phyloP scores from a whole-genome alignment of 441 rosid genomes.

The Bruguiera hainesii region DNA sequence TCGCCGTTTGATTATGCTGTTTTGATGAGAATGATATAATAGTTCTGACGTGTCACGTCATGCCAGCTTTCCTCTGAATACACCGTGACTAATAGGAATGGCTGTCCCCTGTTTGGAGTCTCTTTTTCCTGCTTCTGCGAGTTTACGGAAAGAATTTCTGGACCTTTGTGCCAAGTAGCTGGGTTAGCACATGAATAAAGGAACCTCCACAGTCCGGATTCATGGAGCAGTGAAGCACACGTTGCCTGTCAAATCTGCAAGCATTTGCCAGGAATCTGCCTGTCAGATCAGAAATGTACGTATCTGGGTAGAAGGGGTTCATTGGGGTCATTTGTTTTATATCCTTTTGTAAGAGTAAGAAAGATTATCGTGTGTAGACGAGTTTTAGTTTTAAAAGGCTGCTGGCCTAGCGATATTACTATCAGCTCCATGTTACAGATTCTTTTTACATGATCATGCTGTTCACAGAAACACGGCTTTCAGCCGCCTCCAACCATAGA shows the following conservation, averaged over 20 bases:
- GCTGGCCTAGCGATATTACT: too few relatives aligned
- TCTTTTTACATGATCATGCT: too few relatives aligned
- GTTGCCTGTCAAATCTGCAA: too few relatives aligned
- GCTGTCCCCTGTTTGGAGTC: conserved; percentile 2
- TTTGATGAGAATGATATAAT: conserved; percentile 12
- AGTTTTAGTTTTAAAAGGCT: not conserved
- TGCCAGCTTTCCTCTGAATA: not conserved
- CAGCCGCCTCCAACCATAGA: not conserved
- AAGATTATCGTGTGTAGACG: not conserved
- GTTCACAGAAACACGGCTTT: too few relatives aligned
- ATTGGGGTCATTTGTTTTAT: not conserved
- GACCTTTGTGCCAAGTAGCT: not conserved
- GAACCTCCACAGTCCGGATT: not conserved
- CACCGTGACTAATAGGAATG: not conserved
- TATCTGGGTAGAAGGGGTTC: not conserved
- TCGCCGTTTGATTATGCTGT: conserved; percentile 2
- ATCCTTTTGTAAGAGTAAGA: not conserved
- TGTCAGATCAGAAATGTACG: not conserved
- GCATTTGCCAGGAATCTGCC: too few relatives aligned
- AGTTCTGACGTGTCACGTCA: not conserved
- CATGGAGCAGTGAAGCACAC: not conserved
- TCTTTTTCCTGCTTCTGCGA: not conserved
- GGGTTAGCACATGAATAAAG: conserved; percentile 5
- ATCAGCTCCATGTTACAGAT: too few relatives aligned
- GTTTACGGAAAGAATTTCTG: conserved; percentile 1